phyloP scores from a whole-genome alignment of 805 yeast genomes.

The Ogataea pignaliae region DNA sequence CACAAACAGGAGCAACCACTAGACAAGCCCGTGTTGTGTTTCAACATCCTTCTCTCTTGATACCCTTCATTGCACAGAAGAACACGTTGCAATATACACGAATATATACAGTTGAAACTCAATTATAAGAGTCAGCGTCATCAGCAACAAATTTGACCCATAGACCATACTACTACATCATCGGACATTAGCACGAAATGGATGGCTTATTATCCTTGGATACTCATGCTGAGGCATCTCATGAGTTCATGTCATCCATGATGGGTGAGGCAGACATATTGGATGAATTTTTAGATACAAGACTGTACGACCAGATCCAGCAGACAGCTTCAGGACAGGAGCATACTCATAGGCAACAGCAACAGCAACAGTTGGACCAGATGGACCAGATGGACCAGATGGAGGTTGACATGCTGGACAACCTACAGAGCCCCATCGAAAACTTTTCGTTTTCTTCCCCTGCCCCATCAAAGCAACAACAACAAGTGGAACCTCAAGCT shows the following conservation, averaged over 20 bases:
- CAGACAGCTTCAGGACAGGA: constrained; percentile 1
- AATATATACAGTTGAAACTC: no score
- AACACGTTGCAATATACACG: no score
- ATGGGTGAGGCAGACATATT: constrained; percentile 42
- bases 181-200: constrained; percentile 8
- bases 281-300: constrained; percentile 53
- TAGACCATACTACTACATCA: no score
- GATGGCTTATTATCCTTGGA: constrained; percentile 18
- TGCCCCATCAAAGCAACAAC: neutral
- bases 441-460: neutral
- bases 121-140: no score
- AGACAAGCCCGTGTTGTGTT: no score
- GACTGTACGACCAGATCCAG: constrained; percentile 38
- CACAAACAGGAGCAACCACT: no score
- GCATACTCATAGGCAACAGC: constrained; percentile 2
- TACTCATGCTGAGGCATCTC: constrained; percentile 14
- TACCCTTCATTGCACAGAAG: no score
- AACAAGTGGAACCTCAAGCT: constrained; percentile 8
- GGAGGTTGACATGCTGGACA: neutral
- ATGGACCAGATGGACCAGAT: neutral
- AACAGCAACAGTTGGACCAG: neutral
- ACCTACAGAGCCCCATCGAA: neutral
- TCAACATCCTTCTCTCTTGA: no score
- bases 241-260: constrained; percentile 9
- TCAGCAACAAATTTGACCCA: no score